Conservation (phyloP, 1,139 yeast genomes). For the Cylindricascospora bacillispora region DNA sequence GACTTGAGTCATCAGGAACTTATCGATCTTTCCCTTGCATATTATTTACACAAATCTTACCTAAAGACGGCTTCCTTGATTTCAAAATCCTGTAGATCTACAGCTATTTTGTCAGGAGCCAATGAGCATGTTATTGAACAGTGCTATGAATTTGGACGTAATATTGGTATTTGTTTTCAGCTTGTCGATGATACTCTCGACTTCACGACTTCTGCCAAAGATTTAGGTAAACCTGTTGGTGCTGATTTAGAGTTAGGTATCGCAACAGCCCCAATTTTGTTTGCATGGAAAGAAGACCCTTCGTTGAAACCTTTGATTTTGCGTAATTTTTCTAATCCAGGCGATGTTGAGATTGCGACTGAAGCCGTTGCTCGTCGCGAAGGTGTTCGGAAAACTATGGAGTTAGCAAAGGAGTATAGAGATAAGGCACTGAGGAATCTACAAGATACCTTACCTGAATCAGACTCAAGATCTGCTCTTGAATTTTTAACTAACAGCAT, state of each 20-base stretch:
- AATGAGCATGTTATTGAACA: slow-evolving; percentile 61
- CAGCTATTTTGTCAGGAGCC: slow-evolving; percentile 88
- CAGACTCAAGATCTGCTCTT: slow-evolving; percentile 81
- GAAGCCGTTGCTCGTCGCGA: slow-evolving; percentile 54
- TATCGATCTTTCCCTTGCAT: slow-evolving; percentile 81
- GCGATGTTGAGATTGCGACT: slow-evolving; percentile 75
- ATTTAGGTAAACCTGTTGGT: slow-evolving; percentile 89
- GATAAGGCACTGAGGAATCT: slow-evolving; percentile 61
- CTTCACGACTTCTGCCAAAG: slow-evolving; percentile 70
- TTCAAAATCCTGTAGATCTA: slow-evolving; percentile 89
- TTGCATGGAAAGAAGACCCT: slow-evolving; percentile 85
- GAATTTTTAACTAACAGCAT: slow-evolving; percentile 76
- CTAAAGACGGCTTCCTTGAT: slow-evolving; percentile 88
- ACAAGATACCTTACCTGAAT: slow-evolving; percentile 57
- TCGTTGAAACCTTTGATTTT: slow-evolving; percentile 72
- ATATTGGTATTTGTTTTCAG: slow-evolving; percentile 90
- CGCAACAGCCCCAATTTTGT: slow-evolving; percentile 93
- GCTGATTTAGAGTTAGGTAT: slow-evolving; percentile 89
- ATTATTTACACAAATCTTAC: slow-evolving; percentile 88
- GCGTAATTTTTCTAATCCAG: slow-evolving; percentile 67
- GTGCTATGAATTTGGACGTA: slow-evolving; percentile 84
- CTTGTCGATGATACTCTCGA: slow-evolving; percentile 94
- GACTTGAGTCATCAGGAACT: slow-evolving; percentile 52
- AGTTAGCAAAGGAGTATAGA: slow-evolving; percentile 69
- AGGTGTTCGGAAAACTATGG: slow-evolving; percentile 68